phyloP scores from a whole-genome alignment of 352 stramenopile species.

The Phytophthora pistaciae region DNA sequence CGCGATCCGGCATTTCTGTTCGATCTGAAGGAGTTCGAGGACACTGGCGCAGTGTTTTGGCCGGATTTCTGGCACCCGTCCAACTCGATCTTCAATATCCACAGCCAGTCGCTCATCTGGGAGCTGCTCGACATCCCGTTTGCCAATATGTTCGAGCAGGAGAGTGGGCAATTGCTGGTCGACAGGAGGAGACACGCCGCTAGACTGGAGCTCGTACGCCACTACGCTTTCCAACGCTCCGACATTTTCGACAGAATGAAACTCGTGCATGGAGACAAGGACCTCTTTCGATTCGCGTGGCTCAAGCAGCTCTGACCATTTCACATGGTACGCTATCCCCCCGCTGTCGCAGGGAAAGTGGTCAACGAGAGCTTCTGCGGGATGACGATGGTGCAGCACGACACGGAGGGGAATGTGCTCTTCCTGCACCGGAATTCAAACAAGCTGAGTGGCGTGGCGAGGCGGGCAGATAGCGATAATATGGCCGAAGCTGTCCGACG shows the following conservation, averaged over 20 bases:
- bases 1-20: conserved; percentile 60
- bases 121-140: conserved; percentile 50
- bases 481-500: conserved; percentile 21
- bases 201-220: conserved; percentile 41
- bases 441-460: conserved; percentile 35
- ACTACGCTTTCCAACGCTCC: conserved; percentile 44
- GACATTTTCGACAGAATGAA: conserved; percentile 37
- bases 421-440: conserved; percentile 63
- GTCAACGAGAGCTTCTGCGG: conserved; percentile 49
- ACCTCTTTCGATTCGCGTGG: conserved; percentile 64
- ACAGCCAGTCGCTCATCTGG: conserved; percentile 58
- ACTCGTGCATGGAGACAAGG: conserved; percentile 61
- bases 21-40: conserved; percentile 34
- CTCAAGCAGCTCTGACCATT: conserved; percentile 52
- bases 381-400: conserved; percentile 56
- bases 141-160: conserved; percentile 71
- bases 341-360: conserved; percentile 45
- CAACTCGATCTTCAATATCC: conserved; percentile 68
- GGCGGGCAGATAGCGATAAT: neutral
- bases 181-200: conserved; percentile 34
- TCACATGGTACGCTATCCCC: conserved; percentile 44
- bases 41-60: conserved; percentile 67
- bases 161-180: conserved; percentile 63
- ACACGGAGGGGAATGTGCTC: conserved; percentile 38
- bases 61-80: conserved; percentile 70